These are phyloP conservation scores for Jatropha multifida DNA, from an alignment of 441 rosid genomes.

Conservation along the genomic window DNA sequence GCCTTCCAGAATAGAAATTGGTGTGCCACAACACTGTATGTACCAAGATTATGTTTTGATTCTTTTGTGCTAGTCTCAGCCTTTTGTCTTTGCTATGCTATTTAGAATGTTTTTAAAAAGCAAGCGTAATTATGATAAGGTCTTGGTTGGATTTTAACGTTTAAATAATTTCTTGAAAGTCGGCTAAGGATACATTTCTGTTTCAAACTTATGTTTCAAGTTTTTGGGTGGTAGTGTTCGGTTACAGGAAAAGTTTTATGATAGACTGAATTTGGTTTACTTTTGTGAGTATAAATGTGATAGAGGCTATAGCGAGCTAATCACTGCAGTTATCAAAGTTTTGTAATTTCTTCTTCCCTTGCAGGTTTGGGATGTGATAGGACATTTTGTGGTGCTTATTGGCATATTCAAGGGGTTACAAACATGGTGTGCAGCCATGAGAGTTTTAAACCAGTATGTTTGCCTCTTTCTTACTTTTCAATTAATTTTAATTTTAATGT, in stretches of 20 bases:
- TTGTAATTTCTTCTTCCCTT: slow-evolving; percentile 20
- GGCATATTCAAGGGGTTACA: slow-evolving; percentile 57
- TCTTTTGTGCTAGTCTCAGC: not conserved
- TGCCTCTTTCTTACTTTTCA: slow-evolving; percentile 9
- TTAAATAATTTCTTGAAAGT: not conserved
- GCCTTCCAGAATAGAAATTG: slow-evolving; percentile 64
- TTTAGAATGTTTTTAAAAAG: not conserved
- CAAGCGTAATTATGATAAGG: not conserved
- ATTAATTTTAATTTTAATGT: too few relatives aligned
- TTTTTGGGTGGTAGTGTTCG: not conserved
- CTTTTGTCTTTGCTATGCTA: not conserved
- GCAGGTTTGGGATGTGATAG: slow-evolving; percentile 88
- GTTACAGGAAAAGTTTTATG: not conserved
- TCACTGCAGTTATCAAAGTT: not conserved
- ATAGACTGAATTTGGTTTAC: not conserved
- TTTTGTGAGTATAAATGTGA: not conserved
- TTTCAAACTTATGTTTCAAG: slow-evolving; percentile 3
- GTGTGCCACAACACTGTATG: slow-evolving; percentile 88
- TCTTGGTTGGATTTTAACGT: not conserved
- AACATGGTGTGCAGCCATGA: slow-evolving; percentile 52
- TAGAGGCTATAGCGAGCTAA: not conserved
- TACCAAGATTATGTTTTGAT: slow-evolving; percentile 5
- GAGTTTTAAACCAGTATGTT: slow-evolving; percentile 65
- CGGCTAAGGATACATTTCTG: not conserved
- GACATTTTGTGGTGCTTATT: slow-evolving; percentile 83